Base-by-base conservation (phyloP, 768 basidiomycete species). In the Suillus fuscotomentosus region DNA sequence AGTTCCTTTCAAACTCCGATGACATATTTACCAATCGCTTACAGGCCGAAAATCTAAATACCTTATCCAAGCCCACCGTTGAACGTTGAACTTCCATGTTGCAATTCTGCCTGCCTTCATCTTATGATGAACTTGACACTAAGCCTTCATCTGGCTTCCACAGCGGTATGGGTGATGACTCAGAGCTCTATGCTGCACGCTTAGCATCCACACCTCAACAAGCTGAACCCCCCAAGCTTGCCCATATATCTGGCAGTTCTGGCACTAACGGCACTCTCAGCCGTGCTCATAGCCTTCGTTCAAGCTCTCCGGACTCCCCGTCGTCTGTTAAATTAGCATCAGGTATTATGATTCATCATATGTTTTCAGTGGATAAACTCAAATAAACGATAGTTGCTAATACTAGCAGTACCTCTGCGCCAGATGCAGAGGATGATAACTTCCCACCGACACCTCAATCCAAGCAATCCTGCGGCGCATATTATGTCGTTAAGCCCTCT, bases 131-230 rank as follows among this genome's bases (percentile, higher is more conserved):
- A n/a, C 20, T n/a, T n/a, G 43, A 45, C 3, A 0, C 43, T 45
- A 45, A 45, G 20, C 20, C 43, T 45, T 10, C 43, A 45, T 45
- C 43, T 9, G 3, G 43, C 43, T n/a, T 45, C 20, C 9, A 20
- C 43, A 1, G 9, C 10, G 43, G 43, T 3, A 45, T 45, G 9
- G 43, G 3, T 45, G 43, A 45, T 45, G 9, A 45, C 8, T 45
- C 20, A 3, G 43, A n/a, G 3, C 43, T 3, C 2, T 3, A n/a
- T 6, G 5, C 5, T n/a, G 0, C n/a, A 9, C 0, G 10, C 20
- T n/a, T 47, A 1, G 45, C 20, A 47, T 47, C 45, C n/a, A n/a
- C 45, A 47, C 45, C 10, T 47, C 45, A 47, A 47, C 45, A 47
- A 47, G n/a, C 4, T 11, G n/a, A 45, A 20, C 43, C 17, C 43